Evolutionary conservation across 208 protist species (phyloP), one percentile per base, ranked within the genome.

Genomic region (Tritrichomonas foetus): DNA sequence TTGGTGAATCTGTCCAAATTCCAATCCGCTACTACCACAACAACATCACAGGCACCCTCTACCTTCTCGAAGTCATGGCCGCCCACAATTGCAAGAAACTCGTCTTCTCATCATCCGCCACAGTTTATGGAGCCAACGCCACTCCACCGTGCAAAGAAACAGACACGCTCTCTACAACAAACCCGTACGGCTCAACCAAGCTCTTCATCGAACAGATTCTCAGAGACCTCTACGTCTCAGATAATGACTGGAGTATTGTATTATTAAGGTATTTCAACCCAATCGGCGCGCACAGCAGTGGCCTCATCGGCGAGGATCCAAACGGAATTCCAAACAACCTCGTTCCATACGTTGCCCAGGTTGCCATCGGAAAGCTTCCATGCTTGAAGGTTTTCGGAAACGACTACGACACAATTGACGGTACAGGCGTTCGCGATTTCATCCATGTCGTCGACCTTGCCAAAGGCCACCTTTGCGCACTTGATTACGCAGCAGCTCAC

Each of bases 231-330:
- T 75, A 94, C 0, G 96, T 96, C 25, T 97, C 97, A 61, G 96
- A 97, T 82, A 96, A 96, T 53, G 96, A 97, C 97, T 64, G 98
- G 97, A 94, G 93, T 96, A 39, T 80, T 25, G 11, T 80, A 53
- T 44, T 92, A 36, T 96, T 99, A 57, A 97, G 98, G 55, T 99
- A 99, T 96, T 99, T 99, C 96, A 99, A 99, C 96, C 98, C 98
- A 27, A 97, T 97, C 66, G 98, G 98, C 39, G 98, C 98, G 0
- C 97, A 99, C 95, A 94, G 94, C 66, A 96, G 97, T 66, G 98
- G 98, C 39, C 96, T 96, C 41, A 99, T 99, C 94, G 98, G 98
- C 39, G 98, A 99, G 95, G 97, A 97, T 82, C 98, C 98, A 75
- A 66, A 94, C 94, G 98, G 96, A 82, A 97, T 98, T 50, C 98